Percentiles rank a stretch among this genome's conserved stretches.
Evolutionary conservation across 805 yeast genomes (phyloP).

Genomic region (Saturnispora sekii): DNA sequence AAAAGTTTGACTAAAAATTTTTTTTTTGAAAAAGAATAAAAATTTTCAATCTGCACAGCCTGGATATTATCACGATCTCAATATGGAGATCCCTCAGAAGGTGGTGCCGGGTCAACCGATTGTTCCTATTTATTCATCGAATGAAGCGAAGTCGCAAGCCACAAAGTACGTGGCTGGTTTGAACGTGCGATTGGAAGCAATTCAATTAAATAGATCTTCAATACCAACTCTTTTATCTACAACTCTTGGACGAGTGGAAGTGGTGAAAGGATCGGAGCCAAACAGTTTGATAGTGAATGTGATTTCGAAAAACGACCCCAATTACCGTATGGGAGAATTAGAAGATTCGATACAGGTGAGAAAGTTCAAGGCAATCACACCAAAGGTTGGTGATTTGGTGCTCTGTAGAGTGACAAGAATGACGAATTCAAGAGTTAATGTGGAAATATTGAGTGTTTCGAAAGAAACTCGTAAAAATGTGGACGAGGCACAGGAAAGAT

Average conservation of each 20-base stretch:
- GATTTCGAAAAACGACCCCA: constrained; percentile 19
- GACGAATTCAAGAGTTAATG: constrained; percentile 58
- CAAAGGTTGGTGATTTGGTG: constrained; percentile 78
- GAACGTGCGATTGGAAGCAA: constrained; percentile 48
- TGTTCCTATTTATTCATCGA: constrained; percentile 40
- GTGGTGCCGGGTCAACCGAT: constrained; percentile 81
- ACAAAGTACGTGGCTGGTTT: constrained; percentile 47
- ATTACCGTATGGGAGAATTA: constrained; percentile 2
- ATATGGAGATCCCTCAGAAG: constrained; percentile 28
- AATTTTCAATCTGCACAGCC: constrained; percentile 5
- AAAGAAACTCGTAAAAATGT: constrained; percentile 1
- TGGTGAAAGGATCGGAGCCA: constrained; percentile 3
- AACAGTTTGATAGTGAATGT: constrained; percentile 14
- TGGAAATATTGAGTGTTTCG: constrained; percentile 50
- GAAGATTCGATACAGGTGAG: neutral
- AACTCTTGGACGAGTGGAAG: constrained; percentile 47
- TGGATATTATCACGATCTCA: neutral
- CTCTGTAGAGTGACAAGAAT: constrained; percentile 65
- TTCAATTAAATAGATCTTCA: constrained; percentile 30
- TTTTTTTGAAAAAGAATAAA: constrained; percentile 7
- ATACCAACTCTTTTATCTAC: constrained; percentile 44
- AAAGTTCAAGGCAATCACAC: constrained; percentile 37
- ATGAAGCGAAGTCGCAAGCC: constrained; percentile 8
- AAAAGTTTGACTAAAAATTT: constrained; percentile 2
- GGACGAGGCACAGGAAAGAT: constrained; percentile 1